Percentiles rank a stretch among this genome's conserved stretches.
Evolutionary conservation across 768 basidiomycete species (phyloP).

Genomic region (Tricholoma sp.): DNA sequence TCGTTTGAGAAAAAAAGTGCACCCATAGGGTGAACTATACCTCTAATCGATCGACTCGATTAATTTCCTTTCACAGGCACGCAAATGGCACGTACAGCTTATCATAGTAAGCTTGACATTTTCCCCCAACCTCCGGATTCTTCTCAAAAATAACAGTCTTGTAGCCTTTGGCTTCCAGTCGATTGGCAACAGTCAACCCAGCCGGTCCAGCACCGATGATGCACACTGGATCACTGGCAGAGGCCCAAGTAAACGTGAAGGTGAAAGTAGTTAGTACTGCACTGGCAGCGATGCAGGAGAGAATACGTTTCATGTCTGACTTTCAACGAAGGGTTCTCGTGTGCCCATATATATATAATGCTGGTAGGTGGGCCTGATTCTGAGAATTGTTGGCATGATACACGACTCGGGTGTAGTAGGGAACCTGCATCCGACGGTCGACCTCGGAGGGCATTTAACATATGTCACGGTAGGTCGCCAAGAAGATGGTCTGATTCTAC

Average conservation of each 20-base stretch:
- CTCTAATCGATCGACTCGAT: not conserved
- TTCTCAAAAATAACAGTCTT: not conserved
- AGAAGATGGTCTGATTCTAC: too few relatives aligned
- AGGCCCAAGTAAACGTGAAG: not conserved
- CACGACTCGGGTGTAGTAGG: too few relatives aligned
- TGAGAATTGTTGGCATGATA: too few relatives aligned
- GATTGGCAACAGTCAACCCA: not conserved
- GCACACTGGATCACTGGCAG: not conserved
- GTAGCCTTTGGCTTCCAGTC: not conserved
- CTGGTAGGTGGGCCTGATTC: too few relatives aligned
- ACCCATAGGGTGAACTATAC: not conserved
- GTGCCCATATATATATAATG: not conserved
- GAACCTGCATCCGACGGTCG: too few relatives aligned
- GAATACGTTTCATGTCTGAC: not conserved
- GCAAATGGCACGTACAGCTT: not conserved
- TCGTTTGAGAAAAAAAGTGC: not conserved
- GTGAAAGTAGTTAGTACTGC: not conserved
- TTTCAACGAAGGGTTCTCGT: not conserved
- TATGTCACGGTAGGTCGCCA: too few relatives aligned
- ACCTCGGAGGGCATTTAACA: too few relatives aligned
- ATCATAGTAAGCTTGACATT: not conserved
- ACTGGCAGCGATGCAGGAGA: not conserved
- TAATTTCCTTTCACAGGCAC: not conserved
- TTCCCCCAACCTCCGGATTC: not conserved
- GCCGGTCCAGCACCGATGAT: not conserved